A percentile compares a stretch with the other conserved stretches of the same genome.
These are phyloP conservation scores for Tympanopsis confertula DNA, from an alignment of 2,329 filamentous ascomycete species.

Conservation along the genomic window DNA sequence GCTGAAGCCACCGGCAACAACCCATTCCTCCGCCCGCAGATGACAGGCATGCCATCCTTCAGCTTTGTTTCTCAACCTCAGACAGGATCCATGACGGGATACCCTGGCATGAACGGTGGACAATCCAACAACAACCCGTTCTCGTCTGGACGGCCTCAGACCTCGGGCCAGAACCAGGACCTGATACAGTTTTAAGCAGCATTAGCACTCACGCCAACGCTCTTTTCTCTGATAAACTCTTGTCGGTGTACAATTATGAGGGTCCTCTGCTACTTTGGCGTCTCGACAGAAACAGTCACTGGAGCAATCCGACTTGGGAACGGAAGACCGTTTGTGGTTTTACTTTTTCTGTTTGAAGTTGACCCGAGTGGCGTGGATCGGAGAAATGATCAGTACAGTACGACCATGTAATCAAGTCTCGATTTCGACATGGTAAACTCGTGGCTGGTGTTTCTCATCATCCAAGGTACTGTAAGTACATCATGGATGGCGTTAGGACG, in stretches of 20 bases:
- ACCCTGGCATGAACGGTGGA: slow-evolving; percentile 37
- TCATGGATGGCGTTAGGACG: no score
- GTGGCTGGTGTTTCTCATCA: no score
- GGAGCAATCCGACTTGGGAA: no score
- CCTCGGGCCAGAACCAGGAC: slow-evolving; percentile 37
- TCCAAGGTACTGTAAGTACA: no score
- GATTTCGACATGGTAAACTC: no score
- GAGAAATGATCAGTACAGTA: no score
- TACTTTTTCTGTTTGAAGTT: no score
- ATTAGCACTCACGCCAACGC: slow-evolving; percentile 5
- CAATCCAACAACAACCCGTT: slow-evolving; percentile 45
- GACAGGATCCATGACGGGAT: slow-evolving; percentile 43
- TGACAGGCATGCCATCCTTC: slow-evolving; percentile 61
- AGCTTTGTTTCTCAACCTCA: slow-evolving; percentile 37
- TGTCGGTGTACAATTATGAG: neutral
- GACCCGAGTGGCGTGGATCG: no score
- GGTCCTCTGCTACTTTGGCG: slow-evolving; percentile 9
- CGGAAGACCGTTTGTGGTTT: no score
- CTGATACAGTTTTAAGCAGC: slow-evolving; percentile 47
- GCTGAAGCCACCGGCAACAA: slow-evolving; percentile 71
- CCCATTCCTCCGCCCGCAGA: slow-evolving; percentile 77
- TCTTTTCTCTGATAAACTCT: slow-evolving; percentile 3
- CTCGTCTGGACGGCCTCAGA: slow-evolving; percentile 36
- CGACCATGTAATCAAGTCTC: no score
- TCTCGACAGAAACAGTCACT: no score